A percentile compares a stretch with the other conserved stretches of the same genome.
Conservation (phyloP, 805 yeast genomes). For the Kodamaea jinghongensis region DNA sequence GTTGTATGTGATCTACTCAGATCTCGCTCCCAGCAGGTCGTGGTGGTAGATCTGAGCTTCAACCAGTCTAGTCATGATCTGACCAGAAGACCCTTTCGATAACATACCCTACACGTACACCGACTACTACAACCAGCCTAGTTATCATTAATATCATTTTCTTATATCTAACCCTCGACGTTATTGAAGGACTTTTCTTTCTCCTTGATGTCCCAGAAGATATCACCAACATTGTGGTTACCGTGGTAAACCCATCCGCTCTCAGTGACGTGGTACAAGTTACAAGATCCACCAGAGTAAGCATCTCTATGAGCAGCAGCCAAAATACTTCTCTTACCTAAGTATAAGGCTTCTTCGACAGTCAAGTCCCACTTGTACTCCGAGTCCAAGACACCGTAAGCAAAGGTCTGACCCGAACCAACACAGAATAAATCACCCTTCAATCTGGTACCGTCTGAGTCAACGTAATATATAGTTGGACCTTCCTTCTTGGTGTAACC, state of each 20-base stretch:
- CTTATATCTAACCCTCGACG: conserved; percentile 46
- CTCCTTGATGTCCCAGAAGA: conserved; percentile 89
- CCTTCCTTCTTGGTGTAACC: conserved; percentile 95
- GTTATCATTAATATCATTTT: not conserved
- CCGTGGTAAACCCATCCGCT: conserved; percentile 96
- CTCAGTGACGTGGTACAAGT: conserved; percentile 89
- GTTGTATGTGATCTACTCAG: too few relatives aligned
- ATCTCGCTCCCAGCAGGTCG: too few relatives aligned
- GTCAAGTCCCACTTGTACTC: conserved; percentile 88
- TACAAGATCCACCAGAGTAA: conserved; percentile 94
- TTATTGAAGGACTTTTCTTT: conserved; percentile 87
- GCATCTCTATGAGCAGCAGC: conserved; percentile 99
- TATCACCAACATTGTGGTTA: conserved; percentile 85
- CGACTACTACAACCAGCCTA: too few relatives aligned
- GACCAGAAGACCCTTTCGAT: too few relatives aligned
- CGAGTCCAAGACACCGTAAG: conserved; percentile 95
- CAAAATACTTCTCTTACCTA: conserved; percentile 92
- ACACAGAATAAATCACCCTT: conserved; percentile 95
- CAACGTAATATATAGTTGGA: conserved; percentile 93
- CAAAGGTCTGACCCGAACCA: conserved; percentile 99
- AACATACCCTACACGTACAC: too few relatives aligned
- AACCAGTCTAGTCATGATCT: too few relatives aligned
- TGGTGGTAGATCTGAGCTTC: too few relatives aligned
- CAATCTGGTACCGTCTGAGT: conserved; percentile 93
- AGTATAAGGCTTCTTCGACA: conserved; percentile 88